Evolutionary conservation across 352 stramenopile genomes (phyloP).

Genomic region (Stephanocyclus meneghinianus): DNA sequence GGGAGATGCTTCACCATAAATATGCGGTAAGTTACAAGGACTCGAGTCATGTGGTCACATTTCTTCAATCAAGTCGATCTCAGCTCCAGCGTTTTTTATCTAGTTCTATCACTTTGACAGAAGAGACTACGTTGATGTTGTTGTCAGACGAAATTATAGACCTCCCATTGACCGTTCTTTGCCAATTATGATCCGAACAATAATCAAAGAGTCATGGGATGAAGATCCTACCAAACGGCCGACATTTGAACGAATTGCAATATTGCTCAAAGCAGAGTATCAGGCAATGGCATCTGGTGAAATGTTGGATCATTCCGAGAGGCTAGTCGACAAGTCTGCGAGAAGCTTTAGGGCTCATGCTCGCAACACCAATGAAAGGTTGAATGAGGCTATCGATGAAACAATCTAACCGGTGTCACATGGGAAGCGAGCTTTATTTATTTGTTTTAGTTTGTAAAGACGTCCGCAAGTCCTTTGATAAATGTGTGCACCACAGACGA

Average conservation of each 20-base stretch:
- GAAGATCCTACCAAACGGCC: conserved; percentile 30
- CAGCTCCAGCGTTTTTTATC: background rate
- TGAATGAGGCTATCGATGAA: background rate
- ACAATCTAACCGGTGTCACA: background rate
- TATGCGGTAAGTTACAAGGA: conserved; percentile 32
- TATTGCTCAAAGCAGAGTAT: conserved; percentile 32
- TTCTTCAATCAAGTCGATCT: background rate
- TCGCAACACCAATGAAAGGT: conserved; percentile 8
- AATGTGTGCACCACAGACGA: background rate
- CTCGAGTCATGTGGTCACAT: background rate
- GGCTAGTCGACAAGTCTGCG: conserved; percentile 23
- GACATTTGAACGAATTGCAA: conserved; percentile 33
- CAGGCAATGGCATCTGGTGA: conserved; percentile 6
- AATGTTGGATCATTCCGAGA: conserved; percentile 14
- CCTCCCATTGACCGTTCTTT: conserved; percentile 34
- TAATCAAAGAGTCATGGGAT: conserved; percentile 45
- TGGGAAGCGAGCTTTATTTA: too few species aligned
- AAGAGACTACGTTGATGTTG: conserved; percentile 27
- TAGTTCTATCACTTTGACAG: conserved; percentile 41
- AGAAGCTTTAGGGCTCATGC: conserved; percentile 26
- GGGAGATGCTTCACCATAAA: conserved; percentile 53
- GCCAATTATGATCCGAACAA: conserved; percentile 25
- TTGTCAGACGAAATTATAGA: conserved; percentile 29
- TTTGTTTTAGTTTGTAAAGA: too few species aligned
- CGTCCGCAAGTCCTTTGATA: too few species aligned